Percentiles rank a stretch among this genome's conserved stretches.
These are phyloP conservation scores for Dalbergia oliveri DNA, from an alignment of 306 rosid genomes.

Conservation along the genomic window DNA sequence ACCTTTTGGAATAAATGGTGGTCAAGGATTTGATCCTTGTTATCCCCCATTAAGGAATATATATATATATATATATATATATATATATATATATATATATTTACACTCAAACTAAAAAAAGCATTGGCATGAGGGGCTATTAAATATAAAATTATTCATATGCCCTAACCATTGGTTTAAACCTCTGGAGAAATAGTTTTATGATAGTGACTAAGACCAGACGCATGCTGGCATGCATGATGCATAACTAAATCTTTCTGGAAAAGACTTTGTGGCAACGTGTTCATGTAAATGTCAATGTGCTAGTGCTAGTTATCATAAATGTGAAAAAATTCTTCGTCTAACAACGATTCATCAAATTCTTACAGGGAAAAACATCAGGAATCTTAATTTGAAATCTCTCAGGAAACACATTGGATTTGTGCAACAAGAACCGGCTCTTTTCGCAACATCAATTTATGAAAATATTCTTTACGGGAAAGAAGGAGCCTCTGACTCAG, in stretches of 20 bases:
- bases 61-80: no score
- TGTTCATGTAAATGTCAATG: slow-evolving; percentile 10
- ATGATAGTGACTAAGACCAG: no score
- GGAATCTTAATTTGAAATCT: slow-evolving; percentile 68
- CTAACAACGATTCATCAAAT: slow-evolving; percentile 26
- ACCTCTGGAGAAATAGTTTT: no score
- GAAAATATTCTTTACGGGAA: slow-evolving; percentile 86
- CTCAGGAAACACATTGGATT: slow-evolving; percentile 82
- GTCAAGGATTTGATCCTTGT: no score
- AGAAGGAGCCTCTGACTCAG: slow-evolving; percentile 83
- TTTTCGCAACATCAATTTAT: slow-evolving; percentile 81
- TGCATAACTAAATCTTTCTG: background rate
- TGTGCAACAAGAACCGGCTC: slow-evolving; percentile 95
- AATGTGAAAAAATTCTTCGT: background rate
- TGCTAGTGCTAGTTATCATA: background rate
- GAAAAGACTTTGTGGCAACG: background rate
- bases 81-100: no score
- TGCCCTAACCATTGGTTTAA: no score
- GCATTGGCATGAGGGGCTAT: no score
- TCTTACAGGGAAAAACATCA: slow-evolving; percentile 85
- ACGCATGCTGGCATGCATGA: background rate
- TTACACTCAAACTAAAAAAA: no score
- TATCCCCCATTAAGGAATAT: no score
- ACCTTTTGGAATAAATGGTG: no score
- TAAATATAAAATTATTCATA: no score